Evolutionary conservation across 805 yeast species (phyloP).

Genomic region (Metschnikowia santaceciliae): DNA sequence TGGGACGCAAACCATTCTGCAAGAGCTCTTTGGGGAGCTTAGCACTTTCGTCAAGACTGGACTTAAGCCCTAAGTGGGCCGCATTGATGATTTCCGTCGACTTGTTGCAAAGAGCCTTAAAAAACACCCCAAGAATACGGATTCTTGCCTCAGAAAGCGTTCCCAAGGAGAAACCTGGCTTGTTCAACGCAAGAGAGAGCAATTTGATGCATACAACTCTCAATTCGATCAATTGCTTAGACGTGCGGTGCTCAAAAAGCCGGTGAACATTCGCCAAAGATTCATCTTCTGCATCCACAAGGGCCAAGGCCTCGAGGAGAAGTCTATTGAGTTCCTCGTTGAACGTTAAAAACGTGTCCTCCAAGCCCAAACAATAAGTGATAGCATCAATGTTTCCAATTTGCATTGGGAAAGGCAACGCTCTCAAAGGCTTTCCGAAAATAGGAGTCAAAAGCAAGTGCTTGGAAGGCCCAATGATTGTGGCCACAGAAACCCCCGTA

Average conservation of each 20-base stretch:
- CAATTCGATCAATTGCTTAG: conserved; percentile 81
- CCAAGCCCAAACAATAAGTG: conserved; percentile 81
- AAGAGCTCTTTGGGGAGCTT: conserved; percentile 89
- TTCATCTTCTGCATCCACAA: conserved; percentile 97
- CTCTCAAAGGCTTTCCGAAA: conserved; percentile 94
- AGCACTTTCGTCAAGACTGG: conserved; percentile 78
- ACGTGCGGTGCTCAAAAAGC: conserved; percentile 78
- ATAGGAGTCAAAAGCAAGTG: conserved; percentile 84
- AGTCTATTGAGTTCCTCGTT: conserved; percentile 86
- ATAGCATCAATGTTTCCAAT: conserved; percentile 97
- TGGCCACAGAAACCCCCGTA: conserved; percentile 64
- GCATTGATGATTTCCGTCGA: conserved; percentile 88
- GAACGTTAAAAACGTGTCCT: conserved; percentile 75
- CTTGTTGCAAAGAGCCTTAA: conserved; percentile 83
- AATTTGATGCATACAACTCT: conserved; percentile 87
- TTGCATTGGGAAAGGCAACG: conserved; percentile 97
- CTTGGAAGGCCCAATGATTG: conserved; percentile 79
- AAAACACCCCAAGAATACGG: conserved; percentile 86
- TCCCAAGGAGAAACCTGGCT: conserved; percentile 75
- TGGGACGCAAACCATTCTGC: conserved; percentile 94
- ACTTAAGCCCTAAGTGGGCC: conserved; percentile 82
- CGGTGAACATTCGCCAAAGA: conserved; percentile 85
- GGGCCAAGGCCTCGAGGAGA: conserved; percentile 82
- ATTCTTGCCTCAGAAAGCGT: conserved; percentile 77
- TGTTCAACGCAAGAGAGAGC: conserved; percentile 76